Conservation (phyloP, 2,329 filamentous ascomycete genomes). For the Xylariaceae sp. region DNA sequence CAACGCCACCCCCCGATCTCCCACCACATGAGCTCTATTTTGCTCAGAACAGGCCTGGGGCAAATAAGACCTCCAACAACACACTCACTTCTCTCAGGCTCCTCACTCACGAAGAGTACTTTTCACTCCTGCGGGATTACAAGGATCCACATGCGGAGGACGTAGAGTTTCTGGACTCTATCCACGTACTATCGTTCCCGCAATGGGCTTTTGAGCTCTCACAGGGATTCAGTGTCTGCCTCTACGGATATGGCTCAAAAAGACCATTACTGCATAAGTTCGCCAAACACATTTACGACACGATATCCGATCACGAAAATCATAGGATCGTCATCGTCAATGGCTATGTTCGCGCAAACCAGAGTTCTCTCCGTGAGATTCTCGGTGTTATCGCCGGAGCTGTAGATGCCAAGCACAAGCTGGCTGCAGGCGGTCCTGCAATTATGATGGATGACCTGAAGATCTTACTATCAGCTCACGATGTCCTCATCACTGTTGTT, state of each 20-base stretch:
- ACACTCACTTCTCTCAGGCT: constrained; percentile 72
- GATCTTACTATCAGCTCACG: constrained; percentile 53
- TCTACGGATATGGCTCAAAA: constrained; percentile 94
- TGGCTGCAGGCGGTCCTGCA: constrained; percentile 61
- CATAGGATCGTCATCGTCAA: constrained; percentile 79
- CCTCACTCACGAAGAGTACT: constrained; percentile 91
- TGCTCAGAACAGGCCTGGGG: constrained; percentile 81
- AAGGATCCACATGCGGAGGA: constrained; percentile 69
- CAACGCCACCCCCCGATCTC: constrained; percentile 77
- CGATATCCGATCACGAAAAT: constrained; percentile 34
- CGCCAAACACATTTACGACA: constrained; percentile 64
- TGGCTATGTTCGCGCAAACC: constrained; percentile 65
- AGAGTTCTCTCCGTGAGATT: constrained; percentile 65
- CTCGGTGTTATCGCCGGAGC: constrained; percentile 66
- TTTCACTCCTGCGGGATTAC: constrained; percentile 62
- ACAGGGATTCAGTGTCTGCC: constrained; percentile 82
- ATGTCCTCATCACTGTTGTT: constrained; percentile 60
- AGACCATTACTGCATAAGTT: constrained; percentile 71
- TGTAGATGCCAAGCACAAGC: constrained; percentile 49
- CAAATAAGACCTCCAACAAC: constrained; percentile 81
- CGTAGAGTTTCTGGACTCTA: constrained; percentile 65
- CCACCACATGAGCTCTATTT: constrained; percentile 92
- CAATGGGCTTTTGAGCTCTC: constrained; percentile 92
- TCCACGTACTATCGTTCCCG: constrained; percentile 79
- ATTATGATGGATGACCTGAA: constrained; percentile 68